phyloP scores from a whole-genome alignment of 345 rosid species.

The Corchorus olitorius region DNA sequence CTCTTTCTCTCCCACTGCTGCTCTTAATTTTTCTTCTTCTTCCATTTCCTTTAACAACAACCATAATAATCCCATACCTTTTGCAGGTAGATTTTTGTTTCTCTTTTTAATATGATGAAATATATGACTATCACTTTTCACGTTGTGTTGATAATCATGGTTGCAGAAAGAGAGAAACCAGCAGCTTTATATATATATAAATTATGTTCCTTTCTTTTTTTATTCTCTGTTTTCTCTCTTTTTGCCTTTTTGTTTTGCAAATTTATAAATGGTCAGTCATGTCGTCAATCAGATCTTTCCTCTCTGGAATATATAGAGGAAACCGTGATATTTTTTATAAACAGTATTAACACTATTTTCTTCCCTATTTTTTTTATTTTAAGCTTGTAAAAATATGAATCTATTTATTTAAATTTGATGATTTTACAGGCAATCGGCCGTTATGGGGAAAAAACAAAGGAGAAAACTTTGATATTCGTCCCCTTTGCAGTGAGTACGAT shows the following conservation, averaged over 20 bases:
- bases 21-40: not conserved
- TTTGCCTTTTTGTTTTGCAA: not conserved
- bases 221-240: not conserved
- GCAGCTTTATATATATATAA: not conserved
- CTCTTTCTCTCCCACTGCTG: slow-evolving; percentile 2
- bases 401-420: no score
- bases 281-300: no score
- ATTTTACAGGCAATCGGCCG: slow-evolving; percentile 35
- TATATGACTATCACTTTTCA: not conserved
- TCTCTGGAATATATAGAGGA: not conserved
- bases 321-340: not conserved
- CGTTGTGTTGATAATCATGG: not conserved
- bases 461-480: slow-evolving; percentile 12
- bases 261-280: no score
- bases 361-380: not conserved
- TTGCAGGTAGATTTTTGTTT: not conserved
- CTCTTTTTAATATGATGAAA: no score
- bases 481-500: not conserved
- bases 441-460: slow-evolving; percentile 36
- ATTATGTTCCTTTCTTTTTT: not conserved
- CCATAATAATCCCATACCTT: not conserved
- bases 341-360: no score
- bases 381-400: not conserved
- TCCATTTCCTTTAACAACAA: slow-evolving; percentile 6
- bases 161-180: not conserved